Base-by-base conservation (phyloP, 1,139 yeast species). In the Taiozyma sp. region DNA sequence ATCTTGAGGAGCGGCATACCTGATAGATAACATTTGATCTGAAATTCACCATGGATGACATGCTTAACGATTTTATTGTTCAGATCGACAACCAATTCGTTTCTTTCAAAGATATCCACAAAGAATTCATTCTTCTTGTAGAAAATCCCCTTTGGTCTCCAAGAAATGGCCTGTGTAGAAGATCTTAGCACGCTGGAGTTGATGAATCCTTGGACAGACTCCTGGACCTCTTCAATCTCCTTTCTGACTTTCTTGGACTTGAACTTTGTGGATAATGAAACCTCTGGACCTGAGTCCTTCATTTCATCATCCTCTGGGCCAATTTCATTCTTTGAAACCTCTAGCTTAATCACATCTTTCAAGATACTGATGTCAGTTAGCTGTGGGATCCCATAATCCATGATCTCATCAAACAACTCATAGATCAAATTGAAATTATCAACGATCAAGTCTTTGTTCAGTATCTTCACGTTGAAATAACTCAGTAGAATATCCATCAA, bases 131-230 rank as follows among this genome's bases (percentile, higher is more conserved):
- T 87, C 65, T 85, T 87, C 59, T 82, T 82, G 64, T 87, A 87
- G 56, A 75, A 74, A n/a, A 87, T 84, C 10, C 93, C 93, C 59
- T 85, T 89, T 47, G 88, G 85, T 68, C 96, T 78, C 96, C 95
- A 87, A 43, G 88, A 83, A 4, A 87, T 80, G 10, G 85, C 79
- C 61, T 83, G 83, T 40, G 90, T 86, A 12, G 89, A 79, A 0
- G 92, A 86, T 61, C 85, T 81, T 4, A 91, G 72, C 14, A 87
- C 79, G 19, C 87, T 79, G 46, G 88, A 80, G 62, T 87, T 86
- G 54, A 85, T 73, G 42, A 60, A 53, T 13, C 40, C 27, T 22
- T 24, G 34, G 3, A 24, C 36, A 8, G 16, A 22, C 19, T 45
- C 43, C 10, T 56, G 59, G 14, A 52, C 52, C 14, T 58, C 64